phyloP scores from a whole-genome alignment of 1,284 basidiomycete species.

The Leccinum ponderosum region DNA sequence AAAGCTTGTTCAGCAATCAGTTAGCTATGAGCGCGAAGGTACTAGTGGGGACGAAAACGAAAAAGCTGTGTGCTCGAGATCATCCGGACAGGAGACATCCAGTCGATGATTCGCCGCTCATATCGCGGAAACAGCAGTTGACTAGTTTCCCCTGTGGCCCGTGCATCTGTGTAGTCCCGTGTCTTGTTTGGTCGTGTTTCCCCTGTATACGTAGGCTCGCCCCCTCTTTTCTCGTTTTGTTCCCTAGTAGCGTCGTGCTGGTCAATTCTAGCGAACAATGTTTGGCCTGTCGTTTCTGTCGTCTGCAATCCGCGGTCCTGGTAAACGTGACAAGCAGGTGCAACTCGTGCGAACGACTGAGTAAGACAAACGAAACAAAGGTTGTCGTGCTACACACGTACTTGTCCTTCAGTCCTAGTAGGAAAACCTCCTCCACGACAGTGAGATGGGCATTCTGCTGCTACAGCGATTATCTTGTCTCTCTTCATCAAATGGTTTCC shows the following conservation, averaged over 20 bases:
- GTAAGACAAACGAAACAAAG: not conserved
- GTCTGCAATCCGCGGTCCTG: too few species aligned
- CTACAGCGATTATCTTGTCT: too few species aligned
- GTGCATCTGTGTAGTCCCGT: too few species aligned
- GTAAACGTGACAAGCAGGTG: not conserved
- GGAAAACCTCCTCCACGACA: constrained; percentile 84
- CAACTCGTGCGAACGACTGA: constrained; percentile 5
- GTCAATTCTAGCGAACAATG: too few species aligned
- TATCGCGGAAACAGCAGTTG: constrained; percentile 19
- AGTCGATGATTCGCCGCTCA: too few species aligned
- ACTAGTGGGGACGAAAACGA: not conserved
- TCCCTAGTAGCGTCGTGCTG: too few species aligned
- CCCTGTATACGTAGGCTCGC: too few species aligned
- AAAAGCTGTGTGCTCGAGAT: constrained; percentile 1
- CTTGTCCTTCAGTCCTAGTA: constrained; percentile 90
- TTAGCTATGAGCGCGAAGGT: constrained; percentile 30
- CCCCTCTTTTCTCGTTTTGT: too few species aligned
- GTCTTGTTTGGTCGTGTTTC: too few species aligned
- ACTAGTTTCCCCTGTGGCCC: too few species aligned
- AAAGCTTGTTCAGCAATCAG: constrained; percentile 65
- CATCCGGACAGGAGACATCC: constrained; percentile 5
- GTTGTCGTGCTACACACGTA: constrained; percentile 52
- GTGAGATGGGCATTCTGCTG: constrained; percentile 56
- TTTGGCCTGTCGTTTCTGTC: too few species aligned
- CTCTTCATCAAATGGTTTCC: too few species aligned